Evolutionary conservation across 169 alveolate species (phyloP), one percentile per base, ranked within the genome.

Genomic region (Plasmodium yoelii): DNA sequence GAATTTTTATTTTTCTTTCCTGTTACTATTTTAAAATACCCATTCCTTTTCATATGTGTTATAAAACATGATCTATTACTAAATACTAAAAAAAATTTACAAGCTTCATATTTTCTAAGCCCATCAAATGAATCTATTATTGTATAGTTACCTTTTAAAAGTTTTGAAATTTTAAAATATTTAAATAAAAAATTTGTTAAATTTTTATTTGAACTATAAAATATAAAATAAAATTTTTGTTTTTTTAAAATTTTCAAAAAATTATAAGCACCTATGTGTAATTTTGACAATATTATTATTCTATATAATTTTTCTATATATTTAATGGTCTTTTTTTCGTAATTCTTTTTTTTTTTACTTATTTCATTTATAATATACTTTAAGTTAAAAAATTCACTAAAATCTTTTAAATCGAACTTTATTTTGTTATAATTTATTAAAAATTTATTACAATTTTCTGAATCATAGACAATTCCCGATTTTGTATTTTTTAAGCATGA

Each of bases 131-230:
- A 59, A 61, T 69, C 64, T 53, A 82, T 69, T 56, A 82, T 34
- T 10, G 15, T 65, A 61, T 59, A 82, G 22, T 60, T 19, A 53
- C 47, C 46, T 68, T 69, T 67, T 56, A 67, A 82, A 46, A 55
- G 22, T n/a, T 68, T 82, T 0, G 49, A 22, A 56, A 82, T 68
- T 65, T 82, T 82, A 82, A 67, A 67, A 28, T 57, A 68, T 39
- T 60, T 82, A 56, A 82, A 82, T 67, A 82, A 47, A 15, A 71
- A 28, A 44, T 69, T 15, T 2, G 90, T 82, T 67, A 69, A 68
- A 28, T 82, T 67, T 82, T 82, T 82, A 67, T 82, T 82, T 15
- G 86, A 82, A 82, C 67, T 68, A 34, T 67, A 82, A 82, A 82
- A 82, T 82, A 82, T 7, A 24, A 65, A 67, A 56, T 44, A 82